Evolutionary conservation across 2,329 filamentous ascomycete species (phyloP).

Genomic region (Botrytis galanthina): DNA sequence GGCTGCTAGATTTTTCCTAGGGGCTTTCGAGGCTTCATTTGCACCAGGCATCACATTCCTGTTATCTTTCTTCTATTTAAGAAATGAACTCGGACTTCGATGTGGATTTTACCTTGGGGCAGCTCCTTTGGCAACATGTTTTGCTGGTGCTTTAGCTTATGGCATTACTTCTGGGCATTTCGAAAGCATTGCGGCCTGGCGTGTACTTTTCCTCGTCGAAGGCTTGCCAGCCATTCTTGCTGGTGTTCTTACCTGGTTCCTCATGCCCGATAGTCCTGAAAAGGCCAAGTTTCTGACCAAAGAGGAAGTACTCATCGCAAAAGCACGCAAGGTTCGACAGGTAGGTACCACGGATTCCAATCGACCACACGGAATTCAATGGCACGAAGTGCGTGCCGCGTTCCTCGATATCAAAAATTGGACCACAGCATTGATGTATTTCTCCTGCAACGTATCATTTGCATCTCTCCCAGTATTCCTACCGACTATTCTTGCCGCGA

Average conservation of each 20-base stretch:
- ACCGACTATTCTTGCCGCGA: conserved; percentile 60
- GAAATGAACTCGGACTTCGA: conserved; percentile 64
- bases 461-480: conserved; percentile 64
- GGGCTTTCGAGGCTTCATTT: conserved; percentile 41
- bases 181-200: conserved; percentile 56
- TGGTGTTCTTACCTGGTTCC: conserved; percentile 54
- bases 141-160: conserved; percentile 66
- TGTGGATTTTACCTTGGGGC: conserved; percentile 66
- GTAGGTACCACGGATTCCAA: conserved; percentile 49
- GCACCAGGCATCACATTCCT: conserved; percentile 43
- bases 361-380: conserved; percentile 47
- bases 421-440: conserved; percentile 50
- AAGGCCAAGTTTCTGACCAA: conserved; percentile 50
- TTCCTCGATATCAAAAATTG: conserved; percentile 46
- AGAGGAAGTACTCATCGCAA: conserved; percentile 51
- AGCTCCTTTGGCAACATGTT: conserved; percentile 66
- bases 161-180: conserved; percentile 62
- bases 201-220: conserved; percentile 63
- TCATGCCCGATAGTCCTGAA: conserved; percentile 51
- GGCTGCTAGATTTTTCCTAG: conserved; percentile 41
- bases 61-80: conserved; percentile 49
- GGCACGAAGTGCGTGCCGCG: conserved; percentile 47
- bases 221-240: conserved; percentile 58
- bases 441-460: conserved; percentile 63
- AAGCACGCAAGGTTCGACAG: conserved; percentile 51